Base-by-base conservation (phyloP, 2,329 filamentous ascomycete species). In the Alternaria triticina region DNA sequence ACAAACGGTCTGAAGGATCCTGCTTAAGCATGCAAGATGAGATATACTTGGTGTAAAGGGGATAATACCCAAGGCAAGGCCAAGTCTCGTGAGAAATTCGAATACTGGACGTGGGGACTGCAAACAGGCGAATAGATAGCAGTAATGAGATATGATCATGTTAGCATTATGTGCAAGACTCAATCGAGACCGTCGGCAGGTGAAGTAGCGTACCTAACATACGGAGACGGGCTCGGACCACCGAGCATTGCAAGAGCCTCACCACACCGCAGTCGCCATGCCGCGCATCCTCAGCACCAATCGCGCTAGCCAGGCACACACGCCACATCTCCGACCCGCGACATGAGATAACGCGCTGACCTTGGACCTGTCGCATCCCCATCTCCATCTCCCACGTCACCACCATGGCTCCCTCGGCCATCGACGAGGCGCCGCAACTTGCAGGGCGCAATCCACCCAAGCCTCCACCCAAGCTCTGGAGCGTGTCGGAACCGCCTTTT, bases 1-100 rank as follows among this genome's bases (percentile, higher is more conserved):
- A 96, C 93, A 73, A 92, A 94, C 68, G 94, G 91, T 70, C 82
- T 96, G 45, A 92, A 94, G 77, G 91, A 95, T 23, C 91, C 93
- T 4, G 86, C 89, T 62, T 93, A 77, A 86, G 51, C 13, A 33
- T 43, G 6, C 43, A 13, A 7, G 15, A 22, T 33, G 15, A 25
- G 20, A 17, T 22, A 12, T 47, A 28, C 33, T 43, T 27, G 33
- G 20, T 28, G 13, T 40, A 40, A 47, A 30, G 27, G 33, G 17
- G 50, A 23, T 17, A 22, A 33, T 20, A 22, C 22, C 17, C 15
- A 15, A 13, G 28, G 49, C 49, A 36, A 28, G 17, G 49, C 28
- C 49, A 51, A 51, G 17, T 28, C 49, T 51, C 7, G 49, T 30
- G 30, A 22, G 30, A 20, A 23, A 27, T 33, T 30, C 12, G 17